A percentile compares a stretch with the other conserved stretches of the same genome.
phyloP scores from a whole-genome alignment of 2,329 filamentous ascomycete genomes.

The Epichloe elymi region DNA sequence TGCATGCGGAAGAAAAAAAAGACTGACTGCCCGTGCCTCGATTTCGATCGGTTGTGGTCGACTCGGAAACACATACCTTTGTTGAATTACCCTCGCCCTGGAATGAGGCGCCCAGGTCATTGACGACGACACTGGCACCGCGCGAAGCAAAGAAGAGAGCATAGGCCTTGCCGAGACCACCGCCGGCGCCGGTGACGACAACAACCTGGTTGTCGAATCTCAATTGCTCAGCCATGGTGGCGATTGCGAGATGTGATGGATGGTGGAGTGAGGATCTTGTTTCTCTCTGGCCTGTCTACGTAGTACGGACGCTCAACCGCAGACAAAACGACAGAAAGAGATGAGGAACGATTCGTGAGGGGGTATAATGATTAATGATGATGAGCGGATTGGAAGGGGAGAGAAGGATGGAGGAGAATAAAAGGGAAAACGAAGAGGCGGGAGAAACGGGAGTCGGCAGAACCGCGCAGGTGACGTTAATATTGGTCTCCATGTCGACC shows the following conservation, averaged over 20 bases:
- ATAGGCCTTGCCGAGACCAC: constrained; percentile 68
- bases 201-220: constrained; percentile 77
- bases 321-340: constrained; percentile 5
- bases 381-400: constrained; percentile 3
- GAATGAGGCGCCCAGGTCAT: constrained; percentile 86
- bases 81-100: constrained; percentile 81
- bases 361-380: neutral
- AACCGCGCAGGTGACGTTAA: neutral
- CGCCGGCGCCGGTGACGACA: constrained; percentile 70
- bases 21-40: neutral
- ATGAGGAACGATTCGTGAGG: neutral
- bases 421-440: neutral
- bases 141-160: constrained; percentile 84
- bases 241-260: constrained; percentile 8
- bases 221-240: constrained; percentile 51
- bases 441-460: neutral
- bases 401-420: constrained; percentile 2
- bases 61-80: constrained; percentile 45
- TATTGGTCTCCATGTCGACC: no score
- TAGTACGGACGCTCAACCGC: constrained; percentile 1
- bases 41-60: no score
- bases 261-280: neutral
- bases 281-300: neutral
- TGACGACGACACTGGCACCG: constrained; percentile 90
- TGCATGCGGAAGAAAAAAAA: neutral